Evolutionary conservation across 2,329 filamentous ascomycete genomes (phyloP).

Genomic region (Bipolaris cookei): DNA sequence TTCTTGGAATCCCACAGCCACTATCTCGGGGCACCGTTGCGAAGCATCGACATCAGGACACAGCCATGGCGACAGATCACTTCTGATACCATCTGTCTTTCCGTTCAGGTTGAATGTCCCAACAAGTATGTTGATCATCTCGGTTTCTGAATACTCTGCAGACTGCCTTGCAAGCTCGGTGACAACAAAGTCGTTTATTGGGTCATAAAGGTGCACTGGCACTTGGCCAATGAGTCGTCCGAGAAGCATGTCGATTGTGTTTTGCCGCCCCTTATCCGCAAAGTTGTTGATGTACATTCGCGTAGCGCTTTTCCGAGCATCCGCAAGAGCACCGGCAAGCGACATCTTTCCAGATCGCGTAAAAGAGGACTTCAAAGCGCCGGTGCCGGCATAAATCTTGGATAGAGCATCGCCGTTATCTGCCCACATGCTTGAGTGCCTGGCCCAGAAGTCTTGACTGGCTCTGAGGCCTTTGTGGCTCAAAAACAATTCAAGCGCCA

Average conservation of each 20-base stretch:
- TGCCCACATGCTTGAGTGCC: conserved; percentile 93
- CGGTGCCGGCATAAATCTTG: conserved; percentile 95
- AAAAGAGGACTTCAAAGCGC: conserved; percentile 93
- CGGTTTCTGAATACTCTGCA: conserved; percentile 75
- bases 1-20: conserved; percentile 93
- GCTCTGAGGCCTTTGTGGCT: conserved; percentile 72
- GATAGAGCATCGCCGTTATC: conserved; percentile 95
- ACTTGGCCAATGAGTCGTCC: conserved; percentile 83
- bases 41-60: conserved; percentile 68
- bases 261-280: conserved; percentile 88
- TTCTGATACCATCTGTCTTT: conserved; percentile 74
- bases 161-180: conserved; percentile 72
- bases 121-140: conserved; percentile 78
- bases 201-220: conserved; percentile 87
- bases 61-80: conserved; percentile 86
- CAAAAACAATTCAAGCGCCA: conserved; percentile 88
- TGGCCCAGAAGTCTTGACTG: conserved; percentile 83
- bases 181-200: conserved; percentile 88
- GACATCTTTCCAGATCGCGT: conserved; percentile 96
- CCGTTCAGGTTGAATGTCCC: conserved; percentile 97
- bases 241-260: conserved; percentile 91
- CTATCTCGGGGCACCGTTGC: conserved; percentile 77
- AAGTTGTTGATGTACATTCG: conserved; percentile 98
- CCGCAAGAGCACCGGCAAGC: conserved; percentile 88
- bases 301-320: conserved; percentile 92